phyloP scores from a whole-genome alignment of 2,329 filamentous ascomycete species.

The Botrytis squamosa region DNA sequence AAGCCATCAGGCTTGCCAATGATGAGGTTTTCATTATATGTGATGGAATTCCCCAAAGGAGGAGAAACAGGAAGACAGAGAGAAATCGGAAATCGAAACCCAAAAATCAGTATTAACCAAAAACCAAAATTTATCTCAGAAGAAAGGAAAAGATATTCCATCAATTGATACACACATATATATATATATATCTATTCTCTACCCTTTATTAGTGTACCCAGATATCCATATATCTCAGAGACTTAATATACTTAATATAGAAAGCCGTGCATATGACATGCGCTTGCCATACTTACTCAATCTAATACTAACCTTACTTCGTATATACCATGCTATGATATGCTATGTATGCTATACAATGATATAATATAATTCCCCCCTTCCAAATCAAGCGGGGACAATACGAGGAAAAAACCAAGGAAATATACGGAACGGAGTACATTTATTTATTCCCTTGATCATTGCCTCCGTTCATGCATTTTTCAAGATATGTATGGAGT shows the following conservation, averaged over 20 bases:
- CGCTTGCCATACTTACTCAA: neutral
- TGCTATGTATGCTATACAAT: neutral
- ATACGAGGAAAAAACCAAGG: neutral
- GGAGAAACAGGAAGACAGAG: neutral
- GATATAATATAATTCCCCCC: neutral
- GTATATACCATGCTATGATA: too few species aligned
- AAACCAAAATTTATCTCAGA: neutral
- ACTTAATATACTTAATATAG: neutral
- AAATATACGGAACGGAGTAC: neutral
- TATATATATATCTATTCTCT: neutral
- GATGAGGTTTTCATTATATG: neutral
- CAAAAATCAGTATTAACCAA: neutral
- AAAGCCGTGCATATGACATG: neutral
- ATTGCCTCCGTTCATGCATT: neutral
- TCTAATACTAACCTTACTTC: too few species aligned
- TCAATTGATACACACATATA: neutral
- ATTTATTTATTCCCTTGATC: neutral
- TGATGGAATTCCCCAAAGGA: neutral
- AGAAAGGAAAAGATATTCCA: neutral
- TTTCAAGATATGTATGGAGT: neutral
- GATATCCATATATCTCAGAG: neutral
- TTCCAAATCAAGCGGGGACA: neutral
- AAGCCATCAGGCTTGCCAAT: slow-evolving; percentile 1
- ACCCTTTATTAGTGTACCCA: neutral
- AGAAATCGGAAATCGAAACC: too few species aligned